A percentile compares a stretch with the other conserved stretches of the same genome.
These are phyloP conservation scores for Smittium culicis DNA, from an alignment of 371 early-diverging fungal genomes.

Conservation along the genomic window DNA sequence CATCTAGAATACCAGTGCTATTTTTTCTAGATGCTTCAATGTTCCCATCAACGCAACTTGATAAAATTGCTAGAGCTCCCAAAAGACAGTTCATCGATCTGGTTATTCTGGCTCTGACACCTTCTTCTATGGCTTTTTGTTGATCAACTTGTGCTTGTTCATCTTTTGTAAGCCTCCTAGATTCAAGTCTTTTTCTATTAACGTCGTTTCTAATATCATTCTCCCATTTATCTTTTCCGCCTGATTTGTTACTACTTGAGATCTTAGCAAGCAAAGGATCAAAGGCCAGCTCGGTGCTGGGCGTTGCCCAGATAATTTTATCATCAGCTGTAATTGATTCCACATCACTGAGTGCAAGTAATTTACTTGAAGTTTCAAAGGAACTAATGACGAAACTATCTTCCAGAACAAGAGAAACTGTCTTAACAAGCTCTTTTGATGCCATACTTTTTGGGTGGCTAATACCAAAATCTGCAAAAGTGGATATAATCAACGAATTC, in stretches of 20 bases:
- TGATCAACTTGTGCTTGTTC: slow-evolving; percentile 59
- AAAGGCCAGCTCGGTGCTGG: slow-evolving; percentile 18
- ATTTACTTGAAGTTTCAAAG: slow-evolving; percentile 16
- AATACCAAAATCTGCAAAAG: not conserved
- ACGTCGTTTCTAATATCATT: slow-evolving; percentile 63
- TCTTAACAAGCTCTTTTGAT: slow-evolving; percentile 15
- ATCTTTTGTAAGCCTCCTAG: slow-evolving; percentile 50
- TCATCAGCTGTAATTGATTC: slow-evolving; percentile 13
- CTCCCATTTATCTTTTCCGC: slow-evolving; percentile 70
- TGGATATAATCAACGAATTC: slow-evolving; percentile 17
- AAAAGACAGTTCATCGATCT: slow-evolving; percentile 34
- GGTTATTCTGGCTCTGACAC: slow-evolving; percentile 51
- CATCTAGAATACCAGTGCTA: slow-evolving; percentile 32
- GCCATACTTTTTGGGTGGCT: slow-evolving; percentile 10
- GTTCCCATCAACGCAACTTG: slow-evolving; percentile 49
- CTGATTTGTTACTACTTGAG: slow-evolving; percentile 39
- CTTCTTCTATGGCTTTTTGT: slow-evolving; percentile 62
- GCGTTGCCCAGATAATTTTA: slow-evolving; percentile 28
- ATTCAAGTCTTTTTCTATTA: slow-evolving; percentile 46
- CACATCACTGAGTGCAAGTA: slow-evolving; percentile 16
- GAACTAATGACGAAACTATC: slow-evolving; percentile 17
- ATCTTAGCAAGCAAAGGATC: slow-evolving; percentile 24
- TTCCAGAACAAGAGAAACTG: slow-evolving; percentile 24
- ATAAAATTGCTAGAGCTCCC: slow-evolving; percentile 47
- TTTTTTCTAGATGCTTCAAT: slow-evolving; percentile 24